Conservation (phyloP, 495 filamentous ascomycete genomes). For the Podospora didyma region DNA sequence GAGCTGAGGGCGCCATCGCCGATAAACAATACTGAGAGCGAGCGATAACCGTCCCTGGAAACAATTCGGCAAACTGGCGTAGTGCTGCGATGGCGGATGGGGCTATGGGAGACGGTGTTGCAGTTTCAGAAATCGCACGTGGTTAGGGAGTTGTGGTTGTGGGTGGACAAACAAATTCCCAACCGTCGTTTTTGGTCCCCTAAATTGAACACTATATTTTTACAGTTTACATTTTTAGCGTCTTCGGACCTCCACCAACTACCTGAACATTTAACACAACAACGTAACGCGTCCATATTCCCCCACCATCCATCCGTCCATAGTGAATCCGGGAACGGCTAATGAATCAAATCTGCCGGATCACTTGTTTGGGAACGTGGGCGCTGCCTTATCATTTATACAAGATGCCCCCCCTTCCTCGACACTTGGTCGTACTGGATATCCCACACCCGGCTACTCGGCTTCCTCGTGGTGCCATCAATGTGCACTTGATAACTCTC, state of each 20-base stretch:
- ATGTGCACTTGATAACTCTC: too few relatives aligned
- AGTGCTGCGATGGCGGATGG: too few relatives aligned
- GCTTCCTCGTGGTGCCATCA: neutral
- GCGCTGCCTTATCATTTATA: neutral
- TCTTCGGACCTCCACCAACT: neutral
- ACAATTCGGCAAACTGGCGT: neutral
- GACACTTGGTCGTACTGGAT: neutral
- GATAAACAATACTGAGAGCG: neutral
- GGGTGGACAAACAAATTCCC: too few relatives aligned
- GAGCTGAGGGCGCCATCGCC: constrained; percentile 46
- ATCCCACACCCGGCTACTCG: neutral
- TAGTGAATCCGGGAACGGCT: neutral
- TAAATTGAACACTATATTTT: neutral
- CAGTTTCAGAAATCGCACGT: too few relatives aligned
- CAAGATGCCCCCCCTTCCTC: neutral
- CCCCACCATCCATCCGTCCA: neutral
- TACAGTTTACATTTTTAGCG: neutral
- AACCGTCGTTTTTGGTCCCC: too few relatives aligned
- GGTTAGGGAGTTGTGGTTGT: too few relatives aligned
- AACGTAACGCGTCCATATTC: neutral
- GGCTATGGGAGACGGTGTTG: too few relatives aligned
- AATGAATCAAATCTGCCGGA: neutral
- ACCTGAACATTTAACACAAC: neutral
- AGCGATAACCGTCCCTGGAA: neutral
- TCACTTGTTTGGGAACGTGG: neutral